A percentile compares a stretch with the other conserved stretches of the same genome.
Evolutionary conservation across 2,329 filamentous ascomycete species (phyloP).

Genomic region (Lasiodiplodia sp.): DNA sequence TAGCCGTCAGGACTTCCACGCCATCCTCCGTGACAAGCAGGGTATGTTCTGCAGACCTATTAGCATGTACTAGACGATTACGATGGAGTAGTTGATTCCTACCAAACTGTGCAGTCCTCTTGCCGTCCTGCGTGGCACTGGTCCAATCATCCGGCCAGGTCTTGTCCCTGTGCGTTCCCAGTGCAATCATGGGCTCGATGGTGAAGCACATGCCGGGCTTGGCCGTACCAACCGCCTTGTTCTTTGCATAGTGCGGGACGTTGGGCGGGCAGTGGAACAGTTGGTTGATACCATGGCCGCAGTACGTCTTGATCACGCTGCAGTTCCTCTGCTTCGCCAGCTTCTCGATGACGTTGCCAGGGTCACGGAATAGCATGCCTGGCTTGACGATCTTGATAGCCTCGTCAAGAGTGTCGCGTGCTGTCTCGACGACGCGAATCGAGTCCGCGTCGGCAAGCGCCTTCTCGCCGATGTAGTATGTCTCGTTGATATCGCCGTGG

Average conservation of each 20-base stretch:
- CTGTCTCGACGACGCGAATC: slow-evolving; percentile 88
- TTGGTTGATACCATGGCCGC: slow-evolving; percentile 92
- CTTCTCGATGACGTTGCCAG: slow-evolving; percentile 94
- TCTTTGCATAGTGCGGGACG: slow-evolving; percentile 97
- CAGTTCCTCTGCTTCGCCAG: slow-evolving; percentile 85
- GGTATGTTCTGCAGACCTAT: slow-evolving; percentile 70
- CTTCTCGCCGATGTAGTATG: slow-evolving; percentile 94
- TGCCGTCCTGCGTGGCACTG: slow-evolving; percentile 89
- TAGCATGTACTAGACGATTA: not conserved
- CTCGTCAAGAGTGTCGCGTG: slow-evolving; percentile 87
- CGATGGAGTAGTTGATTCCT: slow-evolving; percentile 42
- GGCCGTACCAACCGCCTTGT: slow-evolving; percentile 93
- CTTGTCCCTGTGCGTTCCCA: slow-evolving; percentile 89
- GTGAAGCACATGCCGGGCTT: slow-evolving; percentile 99
- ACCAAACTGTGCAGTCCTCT: slow-evolving; percentile 92
- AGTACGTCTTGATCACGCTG: slow-evolving; percentile 94
- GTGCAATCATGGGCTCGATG: slow-evolving; percentile 97
- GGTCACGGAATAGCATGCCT: slow-evolving; percentile 89
- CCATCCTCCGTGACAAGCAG: slow-evolving; percentile 83
- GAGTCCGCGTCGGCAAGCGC: slow-evolving; percentile 83
- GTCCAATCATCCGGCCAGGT: slow-evolving; percentile 99
- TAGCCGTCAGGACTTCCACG: slow-evolving; percentile 81
- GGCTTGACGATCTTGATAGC: slow-evolving; percentile 93
- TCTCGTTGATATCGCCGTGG: slow-evolving; percentile 97
- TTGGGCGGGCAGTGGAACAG: slow-evolving; percentile 94